Evolutionary conservation across 257 asterid species (phyloP).

Genomic region (Fraxinus cuspidata): DNA sequence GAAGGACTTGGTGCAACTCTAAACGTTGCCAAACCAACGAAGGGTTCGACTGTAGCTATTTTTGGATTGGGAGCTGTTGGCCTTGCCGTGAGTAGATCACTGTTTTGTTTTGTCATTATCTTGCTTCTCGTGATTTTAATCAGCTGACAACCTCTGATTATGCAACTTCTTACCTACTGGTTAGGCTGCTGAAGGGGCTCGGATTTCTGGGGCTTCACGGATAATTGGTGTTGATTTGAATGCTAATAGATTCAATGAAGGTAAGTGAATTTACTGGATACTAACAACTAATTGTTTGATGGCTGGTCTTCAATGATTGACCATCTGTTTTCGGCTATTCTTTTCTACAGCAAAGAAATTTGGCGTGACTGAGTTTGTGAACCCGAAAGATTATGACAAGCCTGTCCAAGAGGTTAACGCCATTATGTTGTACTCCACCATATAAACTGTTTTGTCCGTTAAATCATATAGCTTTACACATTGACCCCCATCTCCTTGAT

Average conservation of each 20-base stretch:
- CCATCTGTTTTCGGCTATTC: neutral
- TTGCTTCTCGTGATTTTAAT: neutral
- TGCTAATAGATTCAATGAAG: constrained; percentile 38
- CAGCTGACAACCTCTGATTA: too few species aligned
- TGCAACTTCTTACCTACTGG: constrained; percentile 2
- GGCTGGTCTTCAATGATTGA: neutral
- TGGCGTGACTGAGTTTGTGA: constrained; percentile 48
- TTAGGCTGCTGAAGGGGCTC: constrained; percentile 81
- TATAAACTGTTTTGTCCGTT: neutral
- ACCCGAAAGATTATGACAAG: constrained; percentile 40
- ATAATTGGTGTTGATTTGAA: constrained; percentile 59
- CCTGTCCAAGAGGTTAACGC: constrained; percentile 42
- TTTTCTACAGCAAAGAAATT: constrained; percentile 41
- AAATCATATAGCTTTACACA: neutral
- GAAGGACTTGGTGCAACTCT: constrained; percentile 77
- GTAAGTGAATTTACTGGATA: constrained; percentile 8
- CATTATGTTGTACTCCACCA: neutral
- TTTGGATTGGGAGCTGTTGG: constrained; percentile 86
- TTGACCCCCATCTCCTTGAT: neutral
- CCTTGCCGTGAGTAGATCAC: constrained; percentile 53
- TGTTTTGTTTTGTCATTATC: neutral
- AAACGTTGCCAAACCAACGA: constrained; percentile 75
- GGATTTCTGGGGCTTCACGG: constrained; percentile 74
- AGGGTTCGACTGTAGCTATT: constrained; percentile 67
- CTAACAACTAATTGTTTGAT: neutral